phyloP scores from a whole-genome alignment of 1,284 basidiomycete species.

The Earliella scabrosa region DNA sequence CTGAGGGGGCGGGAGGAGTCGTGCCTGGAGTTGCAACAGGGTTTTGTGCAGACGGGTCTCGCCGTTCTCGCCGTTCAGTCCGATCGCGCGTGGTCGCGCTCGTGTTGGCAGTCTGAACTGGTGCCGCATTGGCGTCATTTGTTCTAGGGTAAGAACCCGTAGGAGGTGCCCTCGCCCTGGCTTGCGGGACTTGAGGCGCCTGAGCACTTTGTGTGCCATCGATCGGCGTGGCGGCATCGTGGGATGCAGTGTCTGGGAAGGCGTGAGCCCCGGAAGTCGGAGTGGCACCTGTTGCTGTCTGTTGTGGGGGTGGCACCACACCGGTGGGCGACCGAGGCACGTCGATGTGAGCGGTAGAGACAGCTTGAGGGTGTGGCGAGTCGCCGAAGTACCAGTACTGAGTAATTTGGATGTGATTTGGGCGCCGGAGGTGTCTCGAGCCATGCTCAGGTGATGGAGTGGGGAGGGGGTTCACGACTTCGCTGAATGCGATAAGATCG shows the following conservation, averaged over 20 bases:
- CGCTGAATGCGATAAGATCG: neutral
- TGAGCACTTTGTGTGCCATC: constrained; percentile 2
- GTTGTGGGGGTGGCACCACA: neutral
- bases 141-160: neutral
- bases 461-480: constrained; percentile 1
- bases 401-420: neutral
- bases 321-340: too few relatives aligned
- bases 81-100: neutral
- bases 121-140: neutral
- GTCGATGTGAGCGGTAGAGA: neutral
- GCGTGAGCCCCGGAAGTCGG: neutral
- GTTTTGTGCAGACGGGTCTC: neutral
- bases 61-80: neutral
- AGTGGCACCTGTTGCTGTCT: neutral
- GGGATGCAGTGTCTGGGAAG: neutral
- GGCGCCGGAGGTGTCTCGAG: neutral
- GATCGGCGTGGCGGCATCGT: constrained; percentile 2
- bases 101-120: neutral
- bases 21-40: neutral
- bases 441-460: neutral
- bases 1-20: too few relatives aligned
- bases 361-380: neutral
- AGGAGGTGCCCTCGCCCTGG: neutral
- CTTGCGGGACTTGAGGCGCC: neutral
- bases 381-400: neutral